phyloP scores from a whole-genome alignment of 2,329 filamentous ascomycete species.

The Rugonectria rugulosa region DNA sequence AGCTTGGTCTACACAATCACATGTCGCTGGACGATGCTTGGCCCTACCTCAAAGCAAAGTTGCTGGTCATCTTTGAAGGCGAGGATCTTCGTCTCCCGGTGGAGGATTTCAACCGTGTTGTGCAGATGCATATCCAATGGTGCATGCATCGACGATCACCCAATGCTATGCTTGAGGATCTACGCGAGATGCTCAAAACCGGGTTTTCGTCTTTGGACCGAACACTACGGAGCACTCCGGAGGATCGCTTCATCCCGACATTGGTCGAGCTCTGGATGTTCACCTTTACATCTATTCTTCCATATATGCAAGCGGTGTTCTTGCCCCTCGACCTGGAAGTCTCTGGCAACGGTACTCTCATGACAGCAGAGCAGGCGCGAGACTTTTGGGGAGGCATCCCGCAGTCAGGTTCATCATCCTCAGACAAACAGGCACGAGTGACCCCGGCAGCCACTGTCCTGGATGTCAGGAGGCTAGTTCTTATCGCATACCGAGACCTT shows the following conservation, averaged over 20 bases:
- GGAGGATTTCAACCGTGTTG: slow-evolving; percentile 83
- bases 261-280: slow-evolving; percentile 95
- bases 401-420: slow-evolving; percentile 40
- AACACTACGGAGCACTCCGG: slow-evolving; percentile 77
- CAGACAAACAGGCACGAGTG: slow-evolving; percentile 48
- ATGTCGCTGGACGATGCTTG: slow-evolving; percentile 82
- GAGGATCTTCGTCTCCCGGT: slow-evolving; percentile 82
- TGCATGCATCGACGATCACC: slow-evolving; percentile 78
- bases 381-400: slow-evolving; percentile 89
- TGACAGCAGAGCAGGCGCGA: slow-evolving; percentile 78
- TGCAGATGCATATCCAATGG: slow-evolving; percentile 79
- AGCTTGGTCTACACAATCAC: slow-evolving; percentile 68
- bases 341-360: slow-evolving; percentile 79
- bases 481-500: slow-evolving; percentile 86
- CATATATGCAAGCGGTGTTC: slow-evolving; percentile 95
- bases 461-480: slow-evolving; percentile 87
- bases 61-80: slow-evolving; percentile 81
- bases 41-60: slow-evolving; percentile 78
- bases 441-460: slow-evolving; percentile 65
- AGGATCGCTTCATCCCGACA: slow-evolving; percentile 88
- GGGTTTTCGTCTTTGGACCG: slow-evolving; percentile 89
- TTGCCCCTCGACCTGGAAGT: slow-evolving; percentile 93
- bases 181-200: slow-evolving; percentile 76
- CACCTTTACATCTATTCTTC: slow-evolving; percentile 88
- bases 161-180: slow-evolving; percentile 75